Conservation (phyloP, 129 eudicot genomes). For the Flaveria ramosissima region DNA sequence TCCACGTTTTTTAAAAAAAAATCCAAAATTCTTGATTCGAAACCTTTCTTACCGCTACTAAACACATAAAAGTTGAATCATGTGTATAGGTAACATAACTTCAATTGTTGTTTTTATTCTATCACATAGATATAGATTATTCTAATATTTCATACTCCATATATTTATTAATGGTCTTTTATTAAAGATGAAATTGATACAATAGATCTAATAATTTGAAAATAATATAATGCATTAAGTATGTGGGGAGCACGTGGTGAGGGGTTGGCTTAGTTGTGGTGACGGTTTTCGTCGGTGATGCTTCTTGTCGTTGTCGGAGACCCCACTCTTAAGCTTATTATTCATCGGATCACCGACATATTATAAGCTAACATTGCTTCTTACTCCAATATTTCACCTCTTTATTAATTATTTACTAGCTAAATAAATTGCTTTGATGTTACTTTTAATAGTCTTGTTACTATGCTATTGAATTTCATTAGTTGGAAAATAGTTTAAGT, state of each 20-base stretch:
- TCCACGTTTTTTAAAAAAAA: background rate
- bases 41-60: background rate
- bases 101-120: no score
- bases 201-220: no score
- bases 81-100: no score
- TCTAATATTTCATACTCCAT: background rate
- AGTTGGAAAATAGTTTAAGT: background rate
- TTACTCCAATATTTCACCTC: background rate
- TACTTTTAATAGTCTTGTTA: background rate
- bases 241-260: constrained; percentile 29
- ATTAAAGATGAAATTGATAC: background rate
- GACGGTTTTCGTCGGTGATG: constrained; percentile 33
- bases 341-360: constrained; percentile 31
- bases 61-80: background rate
- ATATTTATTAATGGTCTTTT: background rate
- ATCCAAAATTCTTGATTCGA: background rate
- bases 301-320: constrained; percentile 14
- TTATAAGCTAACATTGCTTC: background rate
- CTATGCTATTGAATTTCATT: background rate
- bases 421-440: background rate
- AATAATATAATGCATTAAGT: no score
- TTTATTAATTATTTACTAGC: background rate
- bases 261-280: constrained; percentile 30
- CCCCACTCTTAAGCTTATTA: background rate
- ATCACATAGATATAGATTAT: no score